Conservation (phyloP, 2,329 filamentous ascomycete genomes). For the Periconia digitata region DNA sequence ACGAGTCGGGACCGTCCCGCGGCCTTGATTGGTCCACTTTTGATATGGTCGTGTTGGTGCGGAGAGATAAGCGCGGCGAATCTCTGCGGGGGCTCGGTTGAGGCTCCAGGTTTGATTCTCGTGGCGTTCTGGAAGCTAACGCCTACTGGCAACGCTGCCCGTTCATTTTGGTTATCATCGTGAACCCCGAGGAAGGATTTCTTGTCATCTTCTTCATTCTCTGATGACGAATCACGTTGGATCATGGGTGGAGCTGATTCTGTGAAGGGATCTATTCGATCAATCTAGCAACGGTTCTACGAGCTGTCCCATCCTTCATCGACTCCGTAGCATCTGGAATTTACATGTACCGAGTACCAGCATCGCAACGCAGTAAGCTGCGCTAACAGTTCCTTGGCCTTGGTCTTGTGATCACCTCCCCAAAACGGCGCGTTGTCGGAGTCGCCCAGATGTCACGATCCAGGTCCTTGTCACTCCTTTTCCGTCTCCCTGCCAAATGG, state of each 20-base stretch:
- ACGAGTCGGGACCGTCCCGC: constrained; percentile 2
- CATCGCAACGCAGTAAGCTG: background rate
- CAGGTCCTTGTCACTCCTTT: background rate
- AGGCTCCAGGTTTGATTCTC: constrained; percentile 30
- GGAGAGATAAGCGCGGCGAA: constrained; percentile 40
- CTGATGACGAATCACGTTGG: too few relatives aligned
- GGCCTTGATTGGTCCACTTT: constrained; percentile 18
- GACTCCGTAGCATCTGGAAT: background rate
- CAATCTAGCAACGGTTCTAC: too few relatives aligned
- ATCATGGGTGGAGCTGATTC: too few relatives aligned
- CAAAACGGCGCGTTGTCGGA: background rate
- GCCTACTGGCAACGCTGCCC: constrained; percentile 9
- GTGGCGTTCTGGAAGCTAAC: constrained; percentile 32
- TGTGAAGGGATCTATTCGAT: too few relatives aligned
- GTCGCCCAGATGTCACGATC: background rate
- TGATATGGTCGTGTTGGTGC: constrained; percentile 23
- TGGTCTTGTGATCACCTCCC: background rate
- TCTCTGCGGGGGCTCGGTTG: constrained; percentile 37
- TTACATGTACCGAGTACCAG: background rate
- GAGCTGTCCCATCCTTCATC: too few relatives aligned
- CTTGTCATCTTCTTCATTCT: too few relatives aligned
- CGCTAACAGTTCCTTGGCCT: background rate
- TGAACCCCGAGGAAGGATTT: constrained; percentile 21
- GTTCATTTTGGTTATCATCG: constrained; percentile 28
- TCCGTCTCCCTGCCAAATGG: background rate